These are phyloP conservation scores for Eucalyptus tenuipes DNA, from an alignment of 345 rosid genomes.

Conservation along the genomic window DNA sequence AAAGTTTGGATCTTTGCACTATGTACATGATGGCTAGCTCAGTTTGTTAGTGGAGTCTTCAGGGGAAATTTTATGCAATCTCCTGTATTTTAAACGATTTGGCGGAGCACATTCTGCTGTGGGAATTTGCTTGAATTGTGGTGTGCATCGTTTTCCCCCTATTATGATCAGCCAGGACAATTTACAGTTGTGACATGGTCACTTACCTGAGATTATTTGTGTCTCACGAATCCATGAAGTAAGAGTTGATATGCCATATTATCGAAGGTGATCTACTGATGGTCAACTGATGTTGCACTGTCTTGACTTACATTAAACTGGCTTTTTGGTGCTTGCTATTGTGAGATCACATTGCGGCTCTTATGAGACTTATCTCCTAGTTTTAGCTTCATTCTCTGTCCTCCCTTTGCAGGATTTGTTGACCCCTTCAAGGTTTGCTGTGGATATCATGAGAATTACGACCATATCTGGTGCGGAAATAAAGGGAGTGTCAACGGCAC, in stretches of 20 bases:
- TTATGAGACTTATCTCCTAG: not conserved
- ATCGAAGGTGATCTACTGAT: not conserved
- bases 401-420: conserved; percentile 17
- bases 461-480: conserved; percentile 50
- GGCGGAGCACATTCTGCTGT: not conserved
- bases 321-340: not conserved
- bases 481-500: conserved; percentile 24
- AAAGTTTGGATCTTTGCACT: not conserved
- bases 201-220: not conserved
- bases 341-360: not conserved
- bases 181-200: not conserved
- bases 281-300: not conserved
- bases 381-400: not conserved
- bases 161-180: not conserved
- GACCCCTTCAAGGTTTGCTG: conserved; percentile 53
- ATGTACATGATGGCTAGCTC: not conserved
- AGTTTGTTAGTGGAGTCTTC: not conserved
- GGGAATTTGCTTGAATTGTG: not conserved
- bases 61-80: not conserved
- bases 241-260: not conserved
- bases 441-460: conserved; percentile 37
- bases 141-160: not conserved
- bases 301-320: not conserved
- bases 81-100: not conserved
- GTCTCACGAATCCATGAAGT: not conserved